Conservation (phyloP, 2,329 filamentous ascomycete species). For the Fusarium torreyae region DNA sequence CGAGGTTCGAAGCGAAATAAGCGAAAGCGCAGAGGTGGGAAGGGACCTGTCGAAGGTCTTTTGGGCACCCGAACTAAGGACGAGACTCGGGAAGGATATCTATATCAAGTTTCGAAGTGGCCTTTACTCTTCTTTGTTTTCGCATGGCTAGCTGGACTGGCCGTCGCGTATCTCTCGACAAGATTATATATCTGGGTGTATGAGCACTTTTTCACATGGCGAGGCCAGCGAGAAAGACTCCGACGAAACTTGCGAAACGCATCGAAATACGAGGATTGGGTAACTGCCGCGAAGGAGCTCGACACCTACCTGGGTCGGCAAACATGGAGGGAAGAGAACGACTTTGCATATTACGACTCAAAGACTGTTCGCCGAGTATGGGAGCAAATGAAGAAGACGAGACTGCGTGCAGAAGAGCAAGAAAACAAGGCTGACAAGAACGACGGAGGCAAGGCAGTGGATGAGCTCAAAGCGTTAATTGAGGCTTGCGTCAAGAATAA, state of each 20-base stretch:
- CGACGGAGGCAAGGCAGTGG: constrained; percentile 68
- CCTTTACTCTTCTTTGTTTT: constrained; percentile 86
- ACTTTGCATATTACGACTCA: constrained; percentile 89
- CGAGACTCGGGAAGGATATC: constrained; percentile 93
- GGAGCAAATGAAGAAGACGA: constrained; percentile 78
- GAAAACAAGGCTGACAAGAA: constrained; percentile 58
- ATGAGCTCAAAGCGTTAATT: constrained; percentile 82
- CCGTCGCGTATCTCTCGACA: constrained; percentile 81
- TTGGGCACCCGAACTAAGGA: constrained; percentile 79
- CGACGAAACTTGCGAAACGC: constrained; percentile 80
- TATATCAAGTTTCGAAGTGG: constrained; percentile 93
- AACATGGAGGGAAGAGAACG: constrained; percentile 83
- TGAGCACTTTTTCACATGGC: constrained; percentile 92
- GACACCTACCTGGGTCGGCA: constrained; percentile 87
- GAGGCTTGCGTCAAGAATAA: constrained; percentile 98
- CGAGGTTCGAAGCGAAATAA: constrained; percentile 56
- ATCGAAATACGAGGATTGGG: constrained; percentile 86
- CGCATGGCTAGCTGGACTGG: constrained; percentile 83
- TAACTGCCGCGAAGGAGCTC: constrained; percentile 81
- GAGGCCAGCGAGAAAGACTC: constrained; percentile 81
- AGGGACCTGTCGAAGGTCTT: constrained; percentile 58
- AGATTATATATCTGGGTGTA: constrained; percentile 92
- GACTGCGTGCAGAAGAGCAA: constrained; percentile 71
- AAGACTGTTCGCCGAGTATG: constrained; percentile 84
- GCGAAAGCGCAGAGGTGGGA: constrained; percentile 52